Percentiles rank a stretch among this genome's conserved stretches.
Conservation (phyloP, 2,329 filamentous ascomycete species). For the Paracamarosporium sp. region DNA sequence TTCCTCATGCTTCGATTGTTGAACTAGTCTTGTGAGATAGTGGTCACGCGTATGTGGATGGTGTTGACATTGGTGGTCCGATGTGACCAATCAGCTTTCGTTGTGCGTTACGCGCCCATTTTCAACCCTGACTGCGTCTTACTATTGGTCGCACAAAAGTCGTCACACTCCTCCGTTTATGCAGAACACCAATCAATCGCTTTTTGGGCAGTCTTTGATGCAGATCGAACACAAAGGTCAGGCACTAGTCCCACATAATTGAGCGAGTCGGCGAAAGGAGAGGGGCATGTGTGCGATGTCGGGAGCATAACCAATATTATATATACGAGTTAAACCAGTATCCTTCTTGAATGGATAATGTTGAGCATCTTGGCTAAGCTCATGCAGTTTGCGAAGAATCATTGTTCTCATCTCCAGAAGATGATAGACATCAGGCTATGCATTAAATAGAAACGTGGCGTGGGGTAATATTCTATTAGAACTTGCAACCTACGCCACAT, state of each 20-base stretch:
- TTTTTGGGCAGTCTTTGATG: background rate
- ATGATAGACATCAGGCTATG: too few relatives aligned
- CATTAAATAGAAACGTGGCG: too few relatives aligned
- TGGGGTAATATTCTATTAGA: too few relatives aligned
- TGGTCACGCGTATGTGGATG: slow-evolving; percentile 3
- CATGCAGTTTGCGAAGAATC: too few relatives aligned
- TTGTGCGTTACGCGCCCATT: background rate
- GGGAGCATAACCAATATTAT: too few relatives aligned
- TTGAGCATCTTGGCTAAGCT: too few relatives aligned
- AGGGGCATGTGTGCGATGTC: background rate
- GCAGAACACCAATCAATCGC: slow-evolving; percentile 4
- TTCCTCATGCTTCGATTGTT: background rate
- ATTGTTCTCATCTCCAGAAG: too few relatives aligned
- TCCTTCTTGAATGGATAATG: too few relatives aligned
- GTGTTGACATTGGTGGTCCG: slow-evolving; percentile 5
- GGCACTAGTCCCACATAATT: background rate
- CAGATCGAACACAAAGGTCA: background rate
- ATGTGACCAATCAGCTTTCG: background rate
- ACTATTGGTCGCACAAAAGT: slow-evolving; percentile 4
- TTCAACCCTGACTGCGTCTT: background rate
- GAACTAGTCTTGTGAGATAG: background rate
- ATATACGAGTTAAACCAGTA: too few relatives aligned
- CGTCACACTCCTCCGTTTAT: background rate
- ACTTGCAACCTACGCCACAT: too few relatives aligned
- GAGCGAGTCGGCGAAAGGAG: background rate